phyloP scores from a whole-genome alignment of 495 filamentous ascomycete genomes.

The Podospora anserina region DNA sequence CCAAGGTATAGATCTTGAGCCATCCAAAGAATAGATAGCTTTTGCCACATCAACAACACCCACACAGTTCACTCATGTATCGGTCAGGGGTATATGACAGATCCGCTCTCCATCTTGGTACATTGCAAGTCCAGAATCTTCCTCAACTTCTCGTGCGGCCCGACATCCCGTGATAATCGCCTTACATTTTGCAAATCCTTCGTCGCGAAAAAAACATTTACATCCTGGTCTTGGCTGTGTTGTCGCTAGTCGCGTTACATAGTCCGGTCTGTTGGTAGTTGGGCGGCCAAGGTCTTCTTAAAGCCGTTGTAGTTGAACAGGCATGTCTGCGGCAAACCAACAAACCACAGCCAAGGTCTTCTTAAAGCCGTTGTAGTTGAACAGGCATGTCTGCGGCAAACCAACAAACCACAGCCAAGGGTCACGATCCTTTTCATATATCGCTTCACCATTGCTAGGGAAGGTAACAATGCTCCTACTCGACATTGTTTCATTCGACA shows the following conservation, averaged over 20 bases:
- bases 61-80: no score
- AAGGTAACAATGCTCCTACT: not conserved
- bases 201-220: not conserved
- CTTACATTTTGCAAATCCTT: not conserved
- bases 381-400: not conserved
- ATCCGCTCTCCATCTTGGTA: no score
- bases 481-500: not conserved
- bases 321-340: not conserved
- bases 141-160: not conserved
- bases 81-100: no score
- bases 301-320: not conserved
- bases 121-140: no score
- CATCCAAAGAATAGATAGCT: no score
- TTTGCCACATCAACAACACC: no score
- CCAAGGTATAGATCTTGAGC: no score
- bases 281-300: not conserved
- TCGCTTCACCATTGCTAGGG: not conserved
- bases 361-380: not conserved
- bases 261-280: not conserved
- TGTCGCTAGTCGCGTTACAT: not conserved
- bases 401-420: not conserved
- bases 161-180: not conserved
- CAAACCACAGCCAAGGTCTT: not conserved
- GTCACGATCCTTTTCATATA: not conserved
- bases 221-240: not conserved